Conservation (phyloP, 768 basidiomycete species). For the Zangia roseola region DNA sequence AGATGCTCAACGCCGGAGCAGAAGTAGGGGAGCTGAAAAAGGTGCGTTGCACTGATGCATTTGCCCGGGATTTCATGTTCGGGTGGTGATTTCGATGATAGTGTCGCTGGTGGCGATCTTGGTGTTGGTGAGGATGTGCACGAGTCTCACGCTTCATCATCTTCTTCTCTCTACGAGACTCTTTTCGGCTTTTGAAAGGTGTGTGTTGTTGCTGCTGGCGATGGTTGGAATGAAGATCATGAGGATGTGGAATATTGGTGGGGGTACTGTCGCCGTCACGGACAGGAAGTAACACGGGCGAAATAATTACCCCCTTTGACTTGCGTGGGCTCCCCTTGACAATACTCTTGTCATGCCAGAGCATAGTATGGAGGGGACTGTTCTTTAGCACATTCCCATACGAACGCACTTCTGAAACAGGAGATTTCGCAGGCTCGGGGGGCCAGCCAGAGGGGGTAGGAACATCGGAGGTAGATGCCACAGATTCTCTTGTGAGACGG, state of each 20-base stretch:
- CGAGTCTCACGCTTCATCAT: conserved; percentile 59
- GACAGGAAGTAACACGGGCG: conserved; percentile 52
- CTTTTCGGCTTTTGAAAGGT: conserved; percentile 57
- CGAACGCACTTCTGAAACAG: conserved; percentile 20
- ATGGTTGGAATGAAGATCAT: conserved; percentile 37
- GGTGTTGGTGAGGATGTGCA: conserved; percentile 35
- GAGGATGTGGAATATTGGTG: conserved; percentile 36
- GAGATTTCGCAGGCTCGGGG: conserved; percentile 24
- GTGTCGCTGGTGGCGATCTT: conserved; percentile 48
- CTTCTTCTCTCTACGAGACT: conserved; percentile 66
- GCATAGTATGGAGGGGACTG: conserved; percentile 54
- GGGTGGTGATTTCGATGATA: conserved; percentile 60
- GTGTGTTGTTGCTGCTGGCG: conserved; percentile 35
- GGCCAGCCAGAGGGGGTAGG: conserved; percentile 31
- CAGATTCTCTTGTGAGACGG: conserved; percentile 53
- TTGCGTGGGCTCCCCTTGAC: conserved; percentile 23
- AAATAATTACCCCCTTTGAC: conserved; percentile 39
- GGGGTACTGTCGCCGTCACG: conserved; percentile 59
- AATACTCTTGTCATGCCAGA: conserved; percentile 43
- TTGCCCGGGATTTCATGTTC: conserved; percentile 59
- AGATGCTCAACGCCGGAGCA: conserved; percentile 29
- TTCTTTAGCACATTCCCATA: conserved; percentile 48
- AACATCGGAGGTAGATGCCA: conserved; percentile 23
- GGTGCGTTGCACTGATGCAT: conserved; percentile 52
- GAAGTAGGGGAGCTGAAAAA: conserved; percentile 37